Evolutionary conservation across 1,284 basidiomycete genomes (phyloP), one percentile per base, ranked within the genome.

Genomic region (Abortiporus biennis): DNA sequence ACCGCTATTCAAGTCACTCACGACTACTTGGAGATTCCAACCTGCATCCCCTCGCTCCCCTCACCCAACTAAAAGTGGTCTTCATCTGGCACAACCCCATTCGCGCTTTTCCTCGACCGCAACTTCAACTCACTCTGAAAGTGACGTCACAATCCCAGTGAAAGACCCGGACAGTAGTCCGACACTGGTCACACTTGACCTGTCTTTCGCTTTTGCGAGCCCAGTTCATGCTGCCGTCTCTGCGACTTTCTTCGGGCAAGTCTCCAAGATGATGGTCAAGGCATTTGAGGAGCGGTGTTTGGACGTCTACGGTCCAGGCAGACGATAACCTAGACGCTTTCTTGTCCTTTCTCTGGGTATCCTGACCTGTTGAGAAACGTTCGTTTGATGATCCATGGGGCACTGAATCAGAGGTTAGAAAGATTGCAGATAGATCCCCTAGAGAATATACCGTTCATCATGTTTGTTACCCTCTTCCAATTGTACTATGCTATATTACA

Each of bases 261-360:
- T 96, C 6, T 90, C 89, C 6, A 78, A 78, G 48, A 74, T 86
- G 64, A 97, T 96, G 91, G 85, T 97, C 19, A 70, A 85, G 46
- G 93, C 93, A 3, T 99, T 99, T 55, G 90, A 96, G 63, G 69
- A 84, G 52, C 73, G 93, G 24, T 94, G 90, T 59, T 38, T 72
- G 40, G 68, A 74, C 42, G 68, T 92, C 4, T 92, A 89, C 54
- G 85, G 87, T 2, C 49, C 49, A 13, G 60, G 58, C 11, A 43
- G 45, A 22, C 51, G 47, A 43, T 56, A 46, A n/a, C n/a, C n/a
- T n/a, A n/a, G n/a, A n/a, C n/a, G n/a, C 6, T n/a, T 19, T 23
- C 11, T 17, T 20, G 6, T 35, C 19, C 11, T n/a, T 39, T 27
- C 12, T 25, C 21, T 16, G 24, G 27, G 22, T 17, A 17, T 29